Evolutionary conservation across 192 early-diverging fungal species (phyloP), one percentile per base, ranked within the genome.

Genomic region (Kickxella alabastrina): DNA sequence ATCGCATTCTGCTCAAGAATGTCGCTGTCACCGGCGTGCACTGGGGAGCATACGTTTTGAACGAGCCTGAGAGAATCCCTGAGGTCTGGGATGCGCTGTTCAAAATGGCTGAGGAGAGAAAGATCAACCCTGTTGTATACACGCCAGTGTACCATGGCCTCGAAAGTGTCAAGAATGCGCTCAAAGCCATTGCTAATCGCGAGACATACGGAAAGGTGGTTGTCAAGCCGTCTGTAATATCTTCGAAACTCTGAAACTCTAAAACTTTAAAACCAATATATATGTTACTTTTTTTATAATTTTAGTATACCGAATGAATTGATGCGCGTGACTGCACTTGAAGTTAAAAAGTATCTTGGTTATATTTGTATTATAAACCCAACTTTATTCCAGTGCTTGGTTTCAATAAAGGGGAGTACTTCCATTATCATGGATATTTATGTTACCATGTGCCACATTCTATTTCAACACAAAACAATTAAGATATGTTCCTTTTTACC

Each of bases 1-100:
- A 93, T 60, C 70, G 87, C 10, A 64, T 92, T n/a, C 72, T 93
- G 60, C 66, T 93, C 26, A 93, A 93, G 64, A 88, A 90, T 59
- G 78, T 85, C 14, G 80, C 86, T 1, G 61, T 90, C 10, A 77
- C 86, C 18, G 90, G 90, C 3, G 75, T 92, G 14, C 80, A 83
- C 46, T 90, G 89, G 88, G 87, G 87, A 12, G 82, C 83, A 0
- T 86, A 90, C 52, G 49, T 57, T 9, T 69, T 58, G 21, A 59
- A 82, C 38, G 83, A 90, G 49, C 59, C 76, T 3, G 82, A 78
- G 19, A 64, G 65, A 5, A 75, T 89, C 12, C 64, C 68, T 3
- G 59, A 80, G 41, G 87, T 88, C 4, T 93, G 92, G 92, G 64
- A 62, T 6, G 83, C 61, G 14, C 46, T 90, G 35, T 80, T 90